phyloP scores from a whole-genome alignment of 805 yeast species.

The Scheffersomyces ergatensis region DNA sequence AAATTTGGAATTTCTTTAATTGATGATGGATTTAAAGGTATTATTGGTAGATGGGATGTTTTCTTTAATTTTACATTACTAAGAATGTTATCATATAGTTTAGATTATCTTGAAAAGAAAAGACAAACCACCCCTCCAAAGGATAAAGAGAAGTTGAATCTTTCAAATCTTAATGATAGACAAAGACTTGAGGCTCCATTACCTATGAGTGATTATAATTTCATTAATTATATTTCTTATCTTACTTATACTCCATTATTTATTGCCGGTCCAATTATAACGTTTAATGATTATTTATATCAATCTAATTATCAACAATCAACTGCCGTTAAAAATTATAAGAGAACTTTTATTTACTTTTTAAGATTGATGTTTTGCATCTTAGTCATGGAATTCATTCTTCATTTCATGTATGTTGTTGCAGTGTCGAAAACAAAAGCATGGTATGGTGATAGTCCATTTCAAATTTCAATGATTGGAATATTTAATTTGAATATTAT shows the following conservation, averaged over 20 bases:
- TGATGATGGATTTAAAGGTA: conserved; percentile 67
- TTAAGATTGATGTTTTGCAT: conserved; percentile 69
- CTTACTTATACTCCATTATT: conserved; percentile 82
- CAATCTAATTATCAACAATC: conserved; percentile 59
- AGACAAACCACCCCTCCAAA: conserved; percentile 4
- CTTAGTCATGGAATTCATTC: conserved; percentile 80
- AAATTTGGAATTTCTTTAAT: conserved; percentile 54
- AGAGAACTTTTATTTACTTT: conserved; percentile 59
- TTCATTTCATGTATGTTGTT: conserved; percentile 89
- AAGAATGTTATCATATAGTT: conserved; percentile 77
- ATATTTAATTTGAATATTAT: conserved; percentile 84
- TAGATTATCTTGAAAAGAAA: conserved; percentile 62
- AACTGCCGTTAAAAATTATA: conserved; percentile 52
- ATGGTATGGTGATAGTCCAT: conserved; percentile 86
- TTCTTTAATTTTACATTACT: conserved; percentile 86
- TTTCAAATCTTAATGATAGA: conserved; percentile 47
- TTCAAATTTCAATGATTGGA: conserved; percentile 93
- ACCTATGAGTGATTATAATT: conserved; percentile 56
- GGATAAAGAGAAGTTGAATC: neutral
- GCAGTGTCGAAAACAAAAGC: conserved; percentile 89
- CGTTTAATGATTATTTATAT: conserved; percentile 86
- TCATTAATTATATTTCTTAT: conserved; percentile 72
- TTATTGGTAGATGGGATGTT: conserved; percentile 92
- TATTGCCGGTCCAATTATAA: conserved; percentile 92
- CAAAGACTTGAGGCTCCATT: conserved; percentile 65